Evolutionary conservation across 345 rosid species (phyloP).

Genomic region (Lumnitzera racemosa): DNA sequence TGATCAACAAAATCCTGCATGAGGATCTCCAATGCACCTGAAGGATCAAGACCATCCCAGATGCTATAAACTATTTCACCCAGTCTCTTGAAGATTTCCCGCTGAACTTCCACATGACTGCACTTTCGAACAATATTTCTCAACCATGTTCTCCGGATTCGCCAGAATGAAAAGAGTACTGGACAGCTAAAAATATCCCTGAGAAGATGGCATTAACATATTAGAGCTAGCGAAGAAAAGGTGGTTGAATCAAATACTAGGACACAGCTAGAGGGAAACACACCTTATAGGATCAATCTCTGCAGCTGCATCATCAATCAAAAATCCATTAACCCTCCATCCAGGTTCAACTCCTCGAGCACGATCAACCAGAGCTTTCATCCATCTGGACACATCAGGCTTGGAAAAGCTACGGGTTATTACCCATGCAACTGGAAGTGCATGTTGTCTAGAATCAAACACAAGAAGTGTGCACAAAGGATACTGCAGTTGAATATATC

Average conservation of each 20-base stretch:
- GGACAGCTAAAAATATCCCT: constrained; percentile 85
- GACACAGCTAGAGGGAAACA: constrained; percentile 9
- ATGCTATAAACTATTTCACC: constrained; percentile 64
- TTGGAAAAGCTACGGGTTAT: constrained; percentile 80
- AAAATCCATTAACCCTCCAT: constrained; percentile 68
- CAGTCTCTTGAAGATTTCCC: constrained; percentile 68
- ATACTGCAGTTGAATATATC: constrained; percentile 42
- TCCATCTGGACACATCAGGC: constrained; percentile 81
- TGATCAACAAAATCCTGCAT: constrained; percentile 77
- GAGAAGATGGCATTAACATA: constrained; percentile 7
- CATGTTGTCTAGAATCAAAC: constrained; percentile 92
- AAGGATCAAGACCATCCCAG: constrained; percentile 52
- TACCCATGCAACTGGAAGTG: constrained; percentile 90
- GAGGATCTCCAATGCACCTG: constrained; percentile 50
- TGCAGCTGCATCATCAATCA: constrained; percentile 81
- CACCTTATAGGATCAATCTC: constrained; percentile 89
- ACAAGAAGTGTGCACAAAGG: constrained; percentile 84
- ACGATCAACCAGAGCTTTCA: constrained; percentile 64
- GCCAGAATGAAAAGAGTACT: constrained; percentile 80
- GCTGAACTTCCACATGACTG: constrained; percentile 52
- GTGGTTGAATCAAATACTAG: not conserved
- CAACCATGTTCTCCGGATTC: constrained; percentile 90
- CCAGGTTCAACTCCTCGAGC: constrained; percentile 57
- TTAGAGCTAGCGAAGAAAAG: not conserved
- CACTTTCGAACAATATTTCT: constrained; percentile 77